phyloP scores from a whole-genome alignment of 306 rosid genomes.

The Carpinus fangiana region DNA sequence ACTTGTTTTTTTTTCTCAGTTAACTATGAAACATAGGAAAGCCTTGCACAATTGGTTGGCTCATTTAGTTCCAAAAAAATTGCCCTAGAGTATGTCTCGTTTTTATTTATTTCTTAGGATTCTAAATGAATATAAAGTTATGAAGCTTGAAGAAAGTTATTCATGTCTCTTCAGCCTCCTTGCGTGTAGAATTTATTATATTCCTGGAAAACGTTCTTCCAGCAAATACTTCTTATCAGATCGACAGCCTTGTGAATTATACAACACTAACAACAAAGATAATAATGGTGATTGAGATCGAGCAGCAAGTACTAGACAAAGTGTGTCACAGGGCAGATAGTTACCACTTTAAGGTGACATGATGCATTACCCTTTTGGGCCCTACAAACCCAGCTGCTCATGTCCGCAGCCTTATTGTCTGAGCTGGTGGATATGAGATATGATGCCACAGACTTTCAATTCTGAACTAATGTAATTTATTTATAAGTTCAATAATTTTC shows the following conservation, averaged over 20 bases:
- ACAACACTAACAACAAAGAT: too few relatives aligned
- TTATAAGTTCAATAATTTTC: background rate
- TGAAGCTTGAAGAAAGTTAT: background rate
- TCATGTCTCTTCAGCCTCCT: background rate
- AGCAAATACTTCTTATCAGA: background rate
- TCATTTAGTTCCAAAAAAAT: background rate
- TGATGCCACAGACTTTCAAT: background rate
- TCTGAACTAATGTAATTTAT: background rate
- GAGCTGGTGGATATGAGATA: background rate
- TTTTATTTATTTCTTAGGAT: background rate
- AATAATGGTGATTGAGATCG: background rate
- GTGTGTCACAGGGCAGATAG: background rate
- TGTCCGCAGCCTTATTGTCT: background rate
- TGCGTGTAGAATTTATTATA: background rate
- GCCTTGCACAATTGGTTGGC: background rate
- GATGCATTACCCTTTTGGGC: background rate
- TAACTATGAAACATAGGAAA: background rate
- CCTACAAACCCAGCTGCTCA: background rate
- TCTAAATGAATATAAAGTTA: background rate
- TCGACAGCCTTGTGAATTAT: background rate
- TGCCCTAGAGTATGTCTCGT: background rate
- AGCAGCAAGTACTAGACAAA: background rate
- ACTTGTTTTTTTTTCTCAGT: background rate
- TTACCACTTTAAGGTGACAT: conserved; percentile 6
- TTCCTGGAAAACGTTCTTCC: background rate